Evolutionary conservation across 441 rosid species (phyloP).

Genomic region (Erodium moschatum): DNA sequence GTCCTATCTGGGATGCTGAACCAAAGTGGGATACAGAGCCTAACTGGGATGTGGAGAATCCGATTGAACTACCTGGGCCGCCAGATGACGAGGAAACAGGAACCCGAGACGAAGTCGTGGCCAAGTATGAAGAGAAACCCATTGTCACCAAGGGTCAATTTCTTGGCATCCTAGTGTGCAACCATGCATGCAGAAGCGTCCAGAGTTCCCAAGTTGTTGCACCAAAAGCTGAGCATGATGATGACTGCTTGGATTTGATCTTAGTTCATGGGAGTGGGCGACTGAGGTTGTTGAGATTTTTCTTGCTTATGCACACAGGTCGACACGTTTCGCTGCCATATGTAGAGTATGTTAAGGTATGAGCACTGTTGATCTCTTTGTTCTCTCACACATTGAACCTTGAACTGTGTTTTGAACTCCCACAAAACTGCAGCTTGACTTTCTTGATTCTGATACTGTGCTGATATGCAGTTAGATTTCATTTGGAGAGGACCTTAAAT

Average conservation of each 20-base stretch:
- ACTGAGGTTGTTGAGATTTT: slow-evolving; percentile 68
- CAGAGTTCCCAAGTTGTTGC: slow-evolving; percentile 95
- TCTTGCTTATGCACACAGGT: slow-evolving; percentile 54
- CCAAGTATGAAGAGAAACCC: slow-evolving; percentile 68
- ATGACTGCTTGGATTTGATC: slow-evolving; percentile 73
- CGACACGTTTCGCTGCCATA: slow-evolving; percentile 81
- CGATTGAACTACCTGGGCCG: slow-evolving; percentile 77
- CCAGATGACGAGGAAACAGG: slow-evolving; percentile 60
- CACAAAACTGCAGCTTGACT: background rate
- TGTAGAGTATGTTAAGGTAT: slow-evolving; percentile 90
- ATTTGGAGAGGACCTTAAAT: background rate
- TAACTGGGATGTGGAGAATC: slow-evolving; percentile 71
- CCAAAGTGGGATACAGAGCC: slow-evolving; percentile 87
- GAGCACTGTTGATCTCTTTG: slow-evolving; percentile 13
- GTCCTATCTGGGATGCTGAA: slow-evolving; percentile 96
- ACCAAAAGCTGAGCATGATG: slow-evolving; percentile 85
- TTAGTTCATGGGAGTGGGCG: slow-evolving; percentile 89
- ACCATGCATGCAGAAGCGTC: slow-evolving; percentile 89
- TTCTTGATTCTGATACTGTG: background rate
- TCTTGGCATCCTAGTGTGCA: slow-evolving; percentile 84
- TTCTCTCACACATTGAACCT: slow-evolving; percentile 3
- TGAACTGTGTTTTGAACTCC: background rate
- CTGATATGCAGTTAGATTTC: background rate
- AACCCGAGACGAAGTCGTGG: slow-evolving; percentile 38
- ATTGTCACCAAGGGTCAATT: slow-evolving; percentile 65